Percentiles rank a stretch among this genome's conserved stretches.
These are phyloP conservation scores for Pseudozyma sp. DNA, from an alignment of 1,284 basidiomycete genomes.

Conservation along the genomic window DNA sequence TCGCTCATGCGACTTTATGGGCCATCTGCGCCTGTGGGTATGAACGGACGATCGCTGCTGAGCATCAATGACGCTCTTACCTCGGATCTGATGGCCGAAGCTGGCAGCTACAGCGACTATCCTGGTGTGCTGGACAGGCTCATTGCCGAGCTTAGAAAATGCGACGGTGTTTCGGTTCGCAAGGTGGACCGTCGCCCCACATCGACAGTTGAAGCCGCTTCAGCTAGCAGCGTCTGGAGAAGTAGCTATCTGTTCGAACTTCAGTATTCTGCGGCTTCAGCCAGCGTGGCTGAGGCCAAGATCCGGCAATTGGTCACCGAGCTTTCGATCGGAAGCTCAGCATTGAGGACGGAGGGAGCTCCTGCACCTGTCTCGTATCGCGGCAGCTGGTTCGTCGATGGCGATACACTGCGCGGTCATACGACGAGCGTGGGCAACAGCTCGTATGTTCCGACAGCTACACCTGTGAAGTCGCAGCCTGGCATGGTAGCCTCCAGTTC, in stretches of 20 bases:
- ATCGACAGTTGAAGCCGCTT: slow-evolving; percentile 8
- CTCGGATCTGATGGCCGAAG: slow-evolving; percentile 24
- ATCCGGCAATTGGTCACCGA: slow-evolving; percentile 31
- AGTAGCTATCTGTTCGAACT: slow-evolving; percentile 48
- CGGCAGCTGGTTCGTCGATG: slow-evolving; percentile 48
- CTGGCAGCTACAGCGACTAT: slow-evolving; percentile 15
- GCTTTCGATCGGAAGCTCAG: slow-evolving; percentile 21
- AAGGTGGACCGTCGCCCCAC: slow-evolving; percentile 45
- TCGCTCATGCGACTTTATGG: slow-evolving; percentile 23
- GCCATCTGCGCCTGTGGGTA: slow-evolving; percentile 7
- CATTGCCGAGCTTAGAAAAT: slow-evolving; percentile 13
- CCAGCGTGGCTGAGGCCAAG: slow-evolving; percentile 13
- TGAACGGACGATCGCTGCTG: slow-evolving; percentile 27
- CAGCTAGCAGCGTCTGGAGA: slow-evolving; percentile 31
- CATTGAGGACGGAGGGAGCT: slow-evolving; percentile 6
- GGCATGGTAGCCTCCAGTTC: slow-evolving; percentile 2
- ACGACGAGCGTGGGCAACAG: background rate
- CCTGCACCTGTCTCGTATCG: slow-evolving; percentile 17
- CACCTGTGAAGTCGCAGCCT: background rate
- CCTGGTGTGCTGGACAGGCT: slow-evolving; percentile 15
- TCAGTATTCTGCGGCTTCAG: slow-evolving; percentile 26
- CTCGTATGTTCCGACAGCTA: background rate
- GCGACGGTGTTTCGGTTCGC: slow-evolving; percentile 26
- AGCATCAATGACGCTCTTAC: slow-evolving; percentile 29
- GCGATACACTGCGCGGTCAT: slow-evolving; percentile 16